Evolutionary conservation across 352 stramenopile genomes (phyloP).

Genomic region (Globisporangium rhizosaccharum): DNA sequence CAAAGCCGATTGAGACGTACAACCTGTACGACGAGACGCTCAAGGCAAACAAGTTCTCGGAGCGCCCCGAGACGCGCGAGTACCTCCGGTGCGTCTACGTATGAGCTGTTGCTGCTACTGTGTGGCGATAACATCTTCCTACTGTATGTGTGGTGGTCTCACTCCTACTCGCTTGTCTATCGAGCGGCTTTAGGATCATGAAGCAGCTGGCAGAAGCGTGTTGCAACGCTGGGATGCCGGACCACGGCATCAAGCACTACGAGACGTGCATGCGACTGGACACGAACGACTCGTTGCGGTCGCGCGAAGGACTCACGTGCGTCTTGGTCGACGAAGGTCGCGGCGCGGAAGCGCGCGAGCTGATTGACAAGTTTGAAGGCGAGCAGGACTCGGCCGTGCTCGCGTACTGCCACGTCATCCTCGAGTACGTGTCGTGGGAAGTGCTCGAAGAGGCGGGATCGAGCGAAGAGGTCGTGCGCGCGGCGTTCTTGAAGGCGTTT

Average conservation of each 20-base stretch:
- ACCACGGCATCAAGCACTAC: conserved; percentile 80
- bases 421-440: conserved; percentile 88
- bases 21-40: conserved; percentile 62
- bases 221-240: conserved; percentile 62
- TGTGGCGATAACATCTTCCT: background rate
- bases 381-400: conserved; percentile 55
- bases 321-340: conserved; percentile 76
- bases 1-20: conserved; percentile 68
- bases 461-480: conserved; percentile 69
- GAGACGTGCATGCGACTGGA: conserved; percentile 76
- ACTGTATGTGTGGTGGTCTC: background rate
- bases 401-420: conserved; percentile 77
- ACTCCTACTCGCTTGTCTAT: background rate
- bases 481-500: conserved; percentile 65
- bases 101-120: background rate
- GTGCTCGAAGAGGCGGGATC: conserved; percentile 79
- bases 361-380: conserved; percentile 57
- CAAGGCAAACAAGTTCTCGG: conserved; percentile 44
- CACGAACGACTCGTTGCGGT: conserved; percentile 46
- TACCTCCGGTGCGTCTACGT: conserved; percentile 46
- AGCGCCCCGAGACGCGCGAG: conserved; percentile 57
- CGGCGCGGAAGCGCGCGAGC: conserved; percentile 54
- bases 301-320: conserved; percentile 67
- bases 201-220: conserved; percentile 71
- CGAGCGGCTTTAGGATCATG: conserved; percentile 29